Conservation (phyloP, 2,329 filamentous ascomycete genomes). For the Purpureocillium takamizusanense region DNA sequence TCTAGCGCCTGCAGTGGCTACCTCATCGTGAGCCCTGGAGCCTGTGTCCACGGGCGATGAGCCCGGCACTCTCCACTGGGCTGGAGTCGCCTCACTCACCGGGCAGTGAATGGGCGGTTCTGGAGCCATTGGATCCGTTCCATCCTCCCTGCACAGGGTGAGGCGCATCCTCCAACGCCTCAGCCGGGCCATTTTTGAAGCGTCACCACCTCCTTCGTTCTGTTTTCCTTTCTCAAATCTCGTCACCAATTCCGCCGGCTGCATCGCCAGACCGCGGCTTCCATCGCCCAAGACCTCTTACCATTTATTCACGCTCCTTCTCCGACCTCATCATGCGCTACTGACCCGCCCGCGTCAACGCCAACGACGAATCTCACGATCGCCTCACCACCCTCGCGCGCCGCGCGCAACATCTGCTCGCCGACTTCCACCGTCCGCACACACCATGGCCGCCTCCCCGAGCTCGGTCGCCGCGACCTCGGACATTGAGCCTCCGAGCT, state of each 20-base stretch:
- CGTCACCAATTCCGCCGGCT: background rate
- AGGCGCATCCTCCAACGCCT: too few species aligned
- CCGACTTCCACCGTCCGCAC: background rate
- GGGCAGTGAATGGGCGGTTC: too few species aligned
- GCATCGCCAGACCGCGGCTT: background rate
- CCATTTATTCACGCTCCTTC: conserved; percentile 1
- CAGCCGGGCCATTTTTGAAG: background rate
- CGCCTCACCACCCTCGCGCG: conserved; percentile 2
- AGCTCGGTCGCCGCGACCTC: conserved; percentile 31
- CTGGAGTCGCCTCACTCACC: too few species aligned
- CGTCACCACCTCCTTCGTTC: background rate
- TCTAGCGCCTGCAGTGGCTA: background rate
- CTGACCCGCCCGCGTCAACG: conserved; percentile 6
- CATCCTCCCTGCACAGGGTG: conserved; percentile 2
- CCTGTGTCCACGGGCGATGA: too few species aligned
- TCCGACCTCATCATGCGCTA: conserved; percentile 7
- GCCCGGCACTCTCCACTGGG: too few species aligned
- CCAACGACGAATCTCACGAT: background rate
- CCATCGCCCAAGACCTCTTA: too few species aligned
- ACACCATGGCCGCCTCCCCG: conserved; percentile 30
- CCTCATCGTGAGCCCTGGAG: too few species aligned
- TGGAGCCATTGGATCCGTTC: too few species aligned
- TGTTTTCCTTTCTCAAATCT: background rate
- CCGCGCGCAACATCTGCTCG: background rate
- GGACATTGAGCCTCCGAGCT: conserved; percentile 36